phyloP scores from a whole-genome alignment of 345 rosid species.

The rapeseed (Brassica napus) region Da-Ae NC_063441.1:19497001-19497500 shows the following conservation, averaged over 20 bases:
- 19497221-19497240: conserved; percentile 16
- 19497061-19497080: neutral
- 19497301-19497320: neutral
- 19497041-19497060: neutral
- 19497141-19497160: conserved; percentile 10
- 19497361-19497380: neutral
- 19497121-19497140: conserved; percentile 27
- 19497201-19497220: conserved; percentile 25
- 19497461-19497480: no score
- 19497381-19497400: no score
- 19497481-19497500: no score
- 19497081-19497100: neutral
- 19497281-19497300: conserved; percentile 27
- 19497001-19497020: no score
- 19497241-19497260: conserved; percentile 28
- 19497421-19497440: no score
- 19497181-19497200: conserved; percentile 12
- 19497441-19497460: no score
- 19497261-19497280: conserved; percentile 33
- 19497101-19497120: neutral
- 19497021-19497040: neutral
- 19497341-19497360: neutral
- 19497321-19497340: neutral
- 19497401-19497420: no score
- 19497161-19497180: neutral